Conservation (phyloP, 495 filamentous ascomycete genomes). For the Penicillium waksmanii region DNA sequence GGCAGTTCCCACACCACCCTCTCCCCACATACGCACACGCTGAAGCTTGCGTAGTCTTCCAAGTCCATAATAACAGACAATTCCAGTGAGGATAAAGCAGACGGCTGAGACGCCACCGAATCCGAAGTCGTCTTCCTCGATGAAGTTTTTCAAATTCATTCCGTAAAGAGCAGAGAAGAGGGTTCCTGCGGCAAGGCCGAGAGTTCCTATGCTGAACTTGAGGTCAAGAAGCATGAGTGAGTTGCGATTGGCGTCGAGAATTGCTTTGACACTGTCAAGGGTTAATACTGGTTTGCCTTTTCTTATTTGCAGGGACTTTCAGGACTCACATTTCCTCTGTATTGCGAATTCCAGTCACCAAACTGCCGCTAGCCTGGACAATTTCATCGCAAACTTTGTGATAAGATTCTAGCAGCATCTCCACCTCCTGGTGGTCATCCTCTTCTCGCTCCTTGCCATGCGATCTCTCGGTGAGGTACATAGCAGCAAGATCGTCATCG, state of each 20-base stretch:
- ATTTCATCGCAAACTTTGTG: slow-evolving; percentile 98
- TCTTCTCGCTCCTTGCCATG: slow-evolving; percentile 74
- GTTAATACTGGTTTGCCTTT: slow-evolving; percentile 16
- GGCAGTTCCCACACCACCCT: slow-evolving; percentile 42
- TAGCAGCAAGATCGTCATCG: slow-evolving; percentile 90
- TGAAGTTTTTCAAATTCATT: slow-evolving; percentile 98
- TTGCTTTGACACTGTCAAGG: slow-evolving; percentile 78
- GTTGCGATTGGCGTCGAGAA: slow-evolving; percentile 96
- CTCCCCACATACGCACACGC: slow-evolving; percentile 83
- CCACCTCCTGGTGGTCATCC: slow-evolving; percentile 93
- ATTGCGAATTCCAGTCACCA: slow-evolving; percentile 94
- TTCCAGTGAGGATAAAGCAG: slow-evolving; percentile 71
- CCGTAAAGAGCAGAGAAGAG: slow-evolving; percentile 97
- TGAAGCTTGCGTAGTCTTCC: slow-evolving; percentile 83
- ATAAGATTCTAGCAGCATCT: slow-evolving; percentile 95
- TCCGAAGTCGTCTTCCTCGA: slow-evolving; percentile 92
- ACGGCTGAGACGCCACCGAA: slow-evolving; percentile 73
- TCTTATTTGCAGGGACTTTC: background rate
- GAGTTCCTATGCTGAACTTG: slow-evolving; percentile 92
- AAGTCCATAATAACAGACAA: slow-evolving; percentile 81
- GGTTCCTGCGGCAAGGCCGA: slow-evolving; percentile 89
- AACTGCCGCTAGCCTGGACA: slow-evolving; percentile 88
- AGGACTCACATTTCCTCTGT: slow-evolving; percentile 91
- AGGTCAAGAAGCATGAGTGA: slow-evolving; percentile 97
- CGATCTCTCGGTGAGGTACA: slow-evolving; percentile 91